Evolutionary conservation across 805 yeast genomes (phyloP).

Genomic region (Ogataea ganodermae): DNA sequence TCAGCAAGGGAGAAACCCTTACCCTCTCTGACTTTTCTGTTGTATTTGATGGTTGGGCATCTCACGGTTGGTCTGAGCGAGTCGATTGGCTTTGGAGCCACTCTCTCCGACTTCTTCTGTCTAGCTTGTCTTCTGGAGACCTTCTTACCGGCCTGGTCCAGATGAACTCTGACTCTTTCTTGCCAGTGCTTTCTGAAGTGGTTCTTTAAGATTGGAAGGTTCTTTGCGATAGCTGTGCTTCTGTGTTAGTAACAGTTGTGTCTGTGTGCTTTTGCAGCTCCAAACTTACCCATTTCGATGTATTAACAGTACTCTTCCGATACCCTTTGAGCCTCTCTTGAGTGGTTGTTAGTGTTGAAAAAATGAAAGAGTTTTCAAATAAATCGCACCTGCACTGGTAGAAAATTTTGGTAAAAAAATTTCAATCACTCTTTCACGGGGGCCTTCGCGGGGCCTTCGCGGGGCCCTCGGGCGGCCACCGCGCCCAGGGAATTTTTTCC

Average conservation of each 20-base stretch:
- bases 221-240: slow-evolving; percentile 90
- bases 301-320: slow-evolving; percentile 7
- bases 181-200: slow-evolving; percentile 99
- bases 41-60: slow-evolving; percentile 98
- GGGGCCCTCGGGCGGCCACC: not conserved
- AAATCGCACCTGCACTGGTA: slow-evolving; percentile 4
- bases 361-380: slow-evolving; percentile 4
- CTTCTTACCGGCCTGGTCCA: slow-evolving; percentile 99
- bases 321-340: slow-evolving; percentile 2
- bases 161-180: slow-evolving; percentile 98
- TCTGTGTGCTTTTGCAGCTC: not conserved
- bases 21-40: slow-evolving; percentile 99
- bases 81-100: slow-evolving; percentile 98
- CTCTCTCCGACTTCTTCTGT: slow-evolving; percentile 87
- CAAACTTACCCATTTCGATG: slow-evolving; percentile 28
- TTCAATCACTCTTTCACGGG: not conserved
- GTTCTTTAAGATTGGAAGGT: slow-evolving; percentile 98
- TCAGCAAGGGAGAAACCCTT: slow-evolving; percentile 98
- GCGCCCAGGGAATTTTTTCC: not conserved
- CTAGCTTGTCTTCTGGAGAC: slow-evolving; percentile 94
- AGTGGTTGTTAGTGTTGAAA: not conserved
- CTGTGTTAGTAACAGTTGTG: not conserved
- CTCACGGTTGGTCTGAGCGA: slow-evolving; percentile 96
- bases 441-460: not conserved
- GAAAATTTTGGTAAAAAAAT: slow-evolving; percentile 7